Evolutionary conservation across 768 basidiomycete genomes (phyloP).

Genomic region (Leccinum sublutescens): DNA sequence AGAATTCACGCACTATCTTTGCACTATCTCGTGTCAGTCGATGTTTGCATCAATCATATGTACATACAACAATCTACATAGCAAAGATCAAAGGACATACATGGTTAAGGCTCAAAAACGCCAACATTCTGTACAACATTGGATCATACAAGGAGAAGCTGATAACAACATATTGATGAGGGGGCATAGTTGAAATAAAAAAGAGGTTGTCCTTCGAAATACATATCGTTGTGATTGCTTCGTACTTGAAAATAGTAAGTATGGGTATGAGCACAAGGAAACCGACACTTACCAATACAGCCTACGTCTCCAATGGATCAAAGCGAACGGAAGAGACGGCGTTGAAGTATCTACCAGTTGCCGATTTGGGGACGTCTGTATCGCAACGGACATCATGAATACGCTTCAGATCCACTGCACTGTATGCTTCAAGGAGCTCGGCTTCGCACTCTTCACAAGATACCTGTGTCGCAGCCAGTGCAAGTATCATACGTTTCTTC

Average conservation of each 20-base stretch:
- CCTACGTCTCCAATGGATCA: neutral
- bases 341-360: neutral
- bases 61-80: too few species aligned
- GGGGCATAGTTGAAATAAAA: too few species aligned
- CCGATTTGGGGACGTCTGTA: neutral
- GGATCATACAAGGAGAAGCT: too few species aligned
- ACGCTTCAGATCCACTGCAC: neutral
- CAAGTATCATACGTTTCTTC: neutral
- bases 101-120: too few species aligned
- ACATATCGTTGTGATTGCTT: neutral
- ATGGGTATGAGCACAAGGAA: neutral
- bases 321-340: neutral
- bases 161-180: too few species aligned
- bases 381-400: neutral
- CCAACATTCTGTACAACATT: too few species aligned
- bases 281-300: neutral
- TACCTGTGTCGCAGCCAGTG: neutral
- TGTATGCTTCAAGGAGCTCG: neutral
- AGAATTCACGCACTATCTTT: too few species aligned
- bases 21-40: too few species aligned
- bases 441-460: neutral
- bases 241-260: neutral
- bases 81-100: too few species aligned
- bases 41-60: too few species aligned
- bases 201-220: too few species aligned